phyloP scores from a whole-genome alignment of 2,329 filamentous ascomycete genomes.

The Phyllosticta capitalensis region DNA sequence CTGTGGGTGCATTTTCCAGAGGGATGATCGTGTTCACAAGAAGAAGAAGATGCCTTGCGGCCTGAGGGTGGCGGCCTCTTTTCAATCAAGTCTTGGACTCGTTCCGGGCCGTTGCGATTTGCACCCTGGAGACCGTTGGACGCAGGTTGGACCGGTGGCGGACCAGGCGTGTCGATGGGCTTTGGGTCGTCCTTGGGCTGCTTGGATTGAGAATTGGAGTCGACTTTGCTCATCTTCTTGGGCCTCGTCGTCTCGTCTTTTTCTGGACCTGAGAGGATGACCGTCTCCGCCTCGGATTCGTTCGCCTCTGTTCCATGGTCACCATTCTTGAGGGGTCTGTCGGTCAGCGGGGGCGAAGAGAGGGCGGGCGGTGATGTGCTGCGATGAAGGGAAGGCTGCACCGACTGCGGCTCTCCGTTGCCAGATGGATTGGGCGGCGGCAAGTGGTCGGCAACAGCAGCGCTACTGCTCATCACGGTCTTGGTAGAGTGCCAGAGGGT shows the following conservation, averaged over 20 bases:
- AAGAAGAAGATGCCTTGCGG: slow-evolving; percentile 8
- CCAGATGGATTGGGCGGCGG: slow-evolving; percentile 11
- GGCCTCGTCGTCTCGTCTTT: slow-evolving; percentile 9
- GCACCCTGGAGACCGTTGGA: slow-evolving; percentile 5
- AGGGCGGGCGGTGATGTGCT: slow-evolving; percentile 5
- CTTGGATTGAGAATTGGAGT: slow-evolving; percentile 26
- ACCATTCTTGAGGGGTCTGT: slow-evolving; percentile 10
- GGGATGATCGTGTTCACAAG: slow-evolving; percentile 8
- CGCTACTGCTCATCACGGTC: slow-evolving; percentile 13
- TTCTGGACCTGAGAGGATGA: slow-evolving; percentile 30
- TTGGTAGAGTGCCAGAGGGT: slow-evolving; percentile 4
- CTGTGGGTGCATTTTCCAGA: not conserved
- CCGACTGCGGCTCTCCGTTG: slow-evolving; percentile 10
- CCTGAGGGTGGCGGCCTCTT: not conserved
- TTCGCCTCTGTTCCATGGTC: slow-evolving; percentile 22
- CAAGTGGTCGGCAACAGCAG: slow-evolving; percentile 12
- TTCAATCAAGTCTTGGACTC: slow-evolving; percentile 2
- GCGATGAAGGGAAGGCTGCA: slow-evolving; percentile 10
- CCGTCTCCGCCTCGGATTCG: slow-evolving; percentile 42
- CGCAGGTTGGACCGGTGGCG: not conserved
- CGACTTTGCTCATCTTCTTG: slow-evolving; percentile 30
- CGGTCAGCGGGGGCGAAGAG: slow-evolving; percentile 9
- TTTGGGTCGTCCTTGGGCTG: slow-evolving; percentile 7
- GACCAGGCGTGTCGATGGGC: not conserved
- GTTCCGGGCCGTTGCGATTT: slow-evolving; percentile 4